Base-by-base conservation (phyloP, 768 basidiomycete species). In the Pleurotus ostreatus region DNA sequence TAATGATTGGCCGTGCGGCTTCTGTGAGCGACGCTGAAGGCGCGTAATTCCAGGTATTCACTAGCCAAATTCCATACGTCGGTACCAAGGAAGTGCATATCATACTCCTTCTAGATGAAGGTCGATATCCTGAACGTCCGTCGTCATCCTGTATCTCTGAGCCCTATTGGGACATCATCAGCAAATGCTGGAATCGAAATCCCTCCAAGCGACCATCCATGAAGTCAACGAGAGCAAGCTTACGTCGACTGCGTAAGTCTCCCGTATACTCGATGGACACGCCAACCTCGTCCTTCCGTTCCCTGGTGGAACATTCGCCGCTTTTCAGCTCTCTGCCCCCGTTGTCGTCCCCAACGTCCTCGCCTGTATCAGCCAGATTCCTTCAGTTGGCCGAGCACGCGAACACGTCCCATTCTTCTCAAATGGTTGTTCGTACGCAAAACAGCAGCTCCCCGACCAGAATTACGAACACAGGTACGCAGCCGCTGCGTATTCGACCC, bases 31-130 rank as follows among this genome's bases (percentile, higher is more conserved):
- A 34, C 30, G 30, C 30, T 34, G 8, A 34, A 11, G 30, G 30
- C 3, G 30, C 9, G 30, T 34, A 34, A 11, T 34, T 6, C 26
- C 20, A 59, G 58, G 38, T 53, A 16, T 47, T 59, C 16, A 48
- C 58, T 13, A 40, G 30, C 38, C 34, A 34, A 43, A 46, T 59
- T n/a, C 58, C 58, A n/a, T 59, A 59, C 34, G 39, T 55, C 26
- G 47, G 55, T 26, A n/a, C 49, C 20, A 55, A 41, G 9, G 58
- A 55, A 22, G 44, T 47, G 13, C 23, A 43, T 11, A 39, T 59
- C 22, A 38, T 56, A 9, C 23, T 59, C 37, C 26, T 49, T 11
- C 46, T 59, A 22, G 34, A 49, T 37, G 49, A 56, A 18, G 44
- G 58, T 34, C 46, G 38, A 8, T n/a, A 49, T 18, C 58, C 58